A percentile compares a stretch with the other conserved stretches of the same genome.
phyloP scores from a whole-genome alignment of 305 asterid genomes.

The Lippia alba region DNA sequence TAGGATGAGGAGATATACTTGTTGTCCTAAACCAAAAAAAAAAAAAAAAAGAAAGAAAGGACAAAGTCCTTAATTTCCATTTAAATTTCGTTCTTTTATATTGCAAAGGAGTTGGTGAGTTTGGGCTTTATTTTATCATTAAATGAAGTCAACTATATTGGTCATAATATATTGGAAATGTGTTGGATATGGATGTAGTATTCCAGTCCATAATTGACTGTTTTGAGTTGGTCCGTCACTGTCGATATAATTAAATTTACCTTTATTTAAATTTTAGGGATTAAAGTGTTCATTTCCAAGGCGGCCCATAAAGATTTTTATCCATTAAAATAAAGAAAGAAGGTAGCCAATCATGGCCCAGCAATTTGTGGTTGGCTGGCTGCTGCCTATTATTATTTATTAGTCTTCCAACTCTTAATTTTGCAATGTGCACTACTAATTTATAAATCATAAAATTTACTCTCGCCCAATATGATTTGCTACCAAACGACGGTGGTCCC shows the following conservation, averaged over 20 bases:
- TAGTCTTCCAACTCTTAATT: neutral
- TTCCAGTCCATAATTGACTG: neutral
- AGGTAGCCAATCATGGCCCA: neutral
- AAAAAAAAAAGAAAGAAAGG: no score
- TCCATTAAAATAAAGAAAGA: no score
- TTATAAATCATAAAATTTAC: neutral
- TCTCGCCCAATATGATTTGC: neutral
- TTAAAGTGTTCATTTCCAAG: slow-evolving; percentile 9
- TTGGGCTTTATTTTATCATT: no score
- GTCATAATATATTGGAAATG: no score
- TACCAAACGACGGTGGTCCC: neutral
- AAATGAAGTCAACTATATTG: no score
- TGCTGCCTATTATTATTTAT: neutral
- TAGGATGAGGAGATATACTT: no score
- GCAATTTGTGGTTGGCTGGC: neutral
- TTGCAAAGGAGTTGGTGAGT: no score
- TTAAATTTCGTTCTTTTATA: no score
- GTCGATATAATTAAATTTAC: neutral
- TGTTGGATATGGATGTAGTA: neutral
- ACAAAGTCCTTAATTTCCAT: no score
- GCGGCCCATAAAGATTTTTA: slow-evolving; percentile 14
- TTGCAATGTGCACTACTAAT: neutral
- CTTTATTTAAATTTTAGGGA: neutral
- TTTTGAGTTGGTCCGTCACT: neutral
- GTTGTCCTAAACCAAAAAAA: no score